Percentiles rank a stretch among this genome's conserved stretches.
Evolutionary conservation across 1,139 yeast genomes (phyloP).

Genomic region (Candida mesenterica): DNA sequence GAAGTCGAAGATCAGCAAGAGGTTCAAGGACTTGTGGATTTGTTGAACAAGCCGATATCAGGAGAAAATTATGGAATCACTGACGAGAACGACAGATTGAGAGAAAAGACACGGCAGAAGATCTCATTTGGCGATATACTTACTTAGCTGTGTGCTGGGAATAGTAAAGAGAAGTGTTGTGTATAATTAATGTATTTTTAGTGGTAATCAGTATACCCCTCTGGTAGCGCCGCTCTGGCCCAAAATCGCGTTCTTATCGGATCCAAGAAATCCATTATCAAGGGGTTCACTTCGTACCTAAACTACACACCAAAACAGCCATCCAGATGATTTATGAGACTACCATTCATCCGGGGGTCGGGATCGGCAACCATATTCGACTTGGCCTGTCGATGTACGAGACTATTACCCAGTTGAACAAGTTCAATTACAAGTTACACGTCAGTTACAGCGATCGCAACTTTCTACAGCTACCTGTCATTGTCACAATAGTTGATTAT

Average conservation of each 20-base stretch:
- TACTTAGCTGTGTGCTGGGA: not conserved
- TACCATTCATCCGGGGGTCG: conserved; percentile 33
- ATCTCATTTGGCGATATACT: conserved; percentile 3
- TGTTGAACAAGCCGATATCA: conserved; percentile 30
- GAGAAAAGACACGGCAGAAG: conserved; percentile 9
- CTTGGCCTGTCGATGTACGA: conserved; percentile 29
- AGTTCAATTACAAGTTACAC: conserved; percentile 22
- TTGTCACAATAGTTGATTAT: conserved; percentile 27
- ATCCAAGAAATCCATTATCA: too few species aligned
- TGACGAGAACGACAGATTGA: conserved; percentile 27
- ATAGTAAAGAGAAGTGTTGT: too few species aligned
- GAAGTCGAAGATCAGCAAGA: conserved; percentile 11
- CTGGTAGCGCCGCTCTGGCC: too few species aligned
- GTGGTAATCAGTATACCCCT: too few species aligned
- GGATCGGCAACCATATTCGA: conserved; percentile 29
- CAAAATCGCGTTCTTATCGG: too few species aligned
- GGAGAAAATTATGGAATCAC: conserved; percentile 36
- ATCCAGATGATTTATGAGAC: conserved; percentile 22
- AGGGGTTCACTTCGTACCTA: too few species aligned
- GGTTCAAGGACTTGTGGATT: conserved; percentile 19
- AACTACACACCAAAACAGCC: not conserved
- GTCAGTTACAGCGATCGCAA: conserved; percentile 15
- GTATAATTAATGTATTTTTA: too few species aligned
- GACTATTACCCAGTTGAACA: conserved; percentile 23
- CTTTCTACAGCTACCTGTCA: conserved; percentile 31